Percentiles rank a stretch among this genome's conserved stretches.
phyloP scores from a whole-genome alignment of 495 filamentous ascomycete species.

The Aspergillus baeticus region DNA sequence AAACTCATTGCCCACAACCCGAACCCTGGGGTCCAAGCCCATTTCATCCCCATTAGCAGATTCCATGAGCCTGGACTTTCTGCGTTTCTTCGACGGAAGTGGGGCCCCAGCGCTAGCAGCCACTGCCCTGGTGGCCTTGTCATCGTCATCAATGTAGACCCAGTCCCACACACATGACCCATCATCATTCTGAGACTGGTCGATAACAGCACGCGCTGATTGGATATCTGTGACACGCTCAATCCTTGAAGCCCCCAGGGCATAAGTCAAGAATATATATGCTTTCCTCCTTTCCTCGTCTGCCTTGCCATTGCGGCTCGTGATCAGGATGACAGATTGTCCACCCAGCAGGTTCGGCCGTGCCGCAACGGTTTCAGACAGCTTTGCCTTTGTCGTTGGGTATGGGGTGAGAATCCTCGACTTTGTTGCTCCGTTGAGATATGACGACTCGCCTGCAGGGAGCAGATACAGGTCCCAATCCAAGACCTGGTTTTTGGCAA shows the following conservation, averaged over 20 bases:
- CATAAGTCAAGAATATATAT: slow-evolving; percentile 73
- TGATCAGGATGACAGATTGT: slow-evolving; percentile 72
- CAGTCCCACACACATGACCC: slow-evolving; percentile 61
- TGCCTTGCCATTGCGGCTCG: slow-evolving; percentile 60
- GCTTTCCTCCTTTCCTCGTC: slow-evolving; percentile 57
- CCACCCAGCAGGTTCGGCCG: slow-evolving; percentile 63
- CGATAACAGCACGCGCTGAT: slow-evolving; percentile 55
- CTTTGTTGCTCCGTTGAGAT: slow-evolving; percentile 73
- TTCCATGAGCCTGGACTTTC: slow-evolving; percentile 51
- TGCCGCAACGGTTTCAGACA: slow-evolving; percentile 54
- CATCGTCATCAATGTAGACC: slow-evolving; percentile 72
- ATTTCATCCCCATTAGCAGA: slow-evolving; percentile 27
- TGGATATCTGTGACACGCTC: slow-evolving; percentile 62
- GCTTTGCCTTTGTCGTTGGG: slow-evolving; percentile 52
- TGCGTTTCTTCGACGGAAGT: slow-evolving; percentile 45
- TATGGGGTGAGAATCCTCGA: slow-evolving; percentile 66
- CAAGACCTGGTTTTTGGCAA: slow-evolving; percentile 55
- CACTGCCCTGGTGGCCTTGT: slow-evolving; percentile 45
- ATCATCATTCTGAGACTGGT: slow-evolving; percentile 38
- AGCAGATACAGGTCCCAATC: slow-evolving; percentile 83
- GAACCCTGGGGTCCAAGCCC: slow-evolving; percentile 45
- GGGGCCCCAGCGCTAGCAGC: slow-evolving; percentile 27
- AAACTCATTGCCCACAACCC: slow-evolving; percentile 78
- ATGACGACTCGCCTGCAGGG: slow-evolving; percentile 76
- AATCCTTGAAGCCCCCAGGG: slow-evolving; percentile 69